These are phyloP conservation scores for Priceomyces medius DNA, from an alignment of 805 yeast species.

Conservation along the genomic window DNA sequence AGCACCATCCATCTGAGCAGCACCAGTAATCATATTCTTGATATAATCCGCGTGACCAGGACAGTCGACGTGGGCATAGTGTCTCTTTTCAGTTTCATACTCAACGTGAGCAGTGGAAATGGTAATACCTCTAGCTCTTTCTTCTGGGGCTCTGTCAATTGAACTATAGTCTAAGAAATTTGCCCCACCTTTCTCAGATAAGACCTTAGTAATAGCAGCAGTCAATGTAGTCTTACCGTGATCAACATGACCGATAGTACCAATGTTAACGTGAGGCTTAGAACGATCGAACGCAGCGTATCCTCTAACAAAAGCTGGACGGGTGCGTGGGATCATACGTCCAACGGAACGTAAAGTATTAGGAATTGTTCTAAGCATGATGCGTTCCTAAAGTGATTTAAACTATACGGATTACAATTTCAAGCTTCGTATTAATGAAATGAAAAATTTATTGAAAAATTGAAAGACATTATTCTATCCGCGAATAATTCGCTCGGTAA, in stretches of 20 bases:
- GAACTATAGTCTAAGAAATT: conserved; percentile 87
- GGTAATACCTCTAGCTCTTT: conserved; percentile 99
- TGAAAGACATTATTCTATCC: neutral
- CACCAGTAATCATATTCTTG: conserved; percentile 99
- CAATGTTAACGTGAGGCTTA: conserved; percentile 95
- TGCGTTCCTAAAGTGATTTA: conserved; percentile 1
- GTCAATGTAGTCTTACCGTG: conserved; percentile 98
- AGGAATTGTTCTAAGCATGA: conserved; percentile 30
- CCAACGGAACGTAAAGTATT: conserved; percentile 28
- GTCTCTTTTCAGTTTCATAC: conserved; percentile 92
- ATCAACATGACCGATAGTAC: conserved; percentile 98
- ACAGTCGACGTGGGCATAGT: conserved; percentile 96
- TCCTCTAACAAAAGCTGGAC: conserved; percentile 32
- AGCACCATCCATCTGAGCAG: conserved; percentile 99
- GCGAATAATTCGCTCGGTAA: conserved; percentile 1
- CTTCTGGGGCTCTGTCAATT: conserved; percentile 98
- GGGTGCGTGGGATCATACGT: conserved; percentile 20
- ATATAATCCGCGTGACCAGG: conserved; percentile 99
- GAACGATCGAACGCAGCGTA: conserved; percentile 86
- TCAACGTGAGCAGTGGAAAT: conserved; percentile 98
- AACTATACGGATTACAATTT: neutral
- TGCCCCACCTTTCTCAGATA: conserved; percentile 88
- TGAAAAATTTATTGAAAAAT: conserved; percentile 2
- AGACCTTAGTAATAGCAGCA: conserved; percentile 96
- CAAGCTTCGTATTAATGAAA: neutral